Evolutionary conservation across 139 green algal species (phyloP), one percentile per base, ranked within the genome.

Genomic region (Picochlorum sp.): DNA sequence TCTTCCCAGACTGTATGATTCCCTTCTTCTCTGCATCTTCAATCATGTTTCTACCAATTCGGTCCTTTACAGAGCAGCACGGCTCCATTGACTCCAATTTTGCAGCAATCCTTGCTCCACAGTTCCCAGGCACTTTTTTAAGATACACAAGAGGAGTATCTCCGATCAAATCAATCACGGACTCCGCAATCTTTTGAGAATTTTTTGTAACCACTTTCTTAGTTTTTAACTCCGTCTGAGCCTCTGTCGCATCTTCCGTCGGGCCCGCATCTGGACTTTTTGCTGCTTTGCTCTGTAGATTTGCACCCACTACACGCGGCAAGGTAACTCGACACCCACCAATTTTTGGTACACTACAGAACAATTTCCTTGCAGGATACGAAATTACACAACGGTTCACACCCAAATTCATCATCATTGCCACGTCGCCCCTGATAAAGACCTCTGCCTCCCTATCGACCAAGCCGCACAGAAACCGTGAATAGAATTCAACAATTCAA

Each of bases 91-190:
- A 50, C 59, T 76, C 69, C 13, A 76, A 58, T 51, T 76, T 76
- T 25, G 41, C 57, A 36, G 61, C 24, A 12, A 76, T 28, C 9
- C 22, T 33, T 9, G 61, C 61, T n/a, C 59, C 59, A 25, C 22
- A 53, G 26, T 44, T 44, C 14, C 24, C 20, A 29, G 31, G 16
- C 18, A 61, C 14, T 37, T 20, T 45, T 18, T 87, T 94, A 22
- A 96, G 73, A 63, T 76, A 87, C 33, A 98, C 90, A 87, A 98
- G 90, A 3, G 92, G 92, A 0, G 92, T 98, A 62, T 91, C 93
- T 50, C 87, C 84, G 24, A 61, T 20, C 13, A 61, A 26, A 31
- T 61, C 55, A 33, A n/a, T 61, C 16, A 61, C 49, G 33, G n/a
- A 41, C 14, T 14, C 16, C 0, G 55, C 55, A 47, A 61, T 61